Base-by-base conservation (phyloP, 2,329 filamentous ascomycete genomes). In the Alternaria postmessia region DNA sequence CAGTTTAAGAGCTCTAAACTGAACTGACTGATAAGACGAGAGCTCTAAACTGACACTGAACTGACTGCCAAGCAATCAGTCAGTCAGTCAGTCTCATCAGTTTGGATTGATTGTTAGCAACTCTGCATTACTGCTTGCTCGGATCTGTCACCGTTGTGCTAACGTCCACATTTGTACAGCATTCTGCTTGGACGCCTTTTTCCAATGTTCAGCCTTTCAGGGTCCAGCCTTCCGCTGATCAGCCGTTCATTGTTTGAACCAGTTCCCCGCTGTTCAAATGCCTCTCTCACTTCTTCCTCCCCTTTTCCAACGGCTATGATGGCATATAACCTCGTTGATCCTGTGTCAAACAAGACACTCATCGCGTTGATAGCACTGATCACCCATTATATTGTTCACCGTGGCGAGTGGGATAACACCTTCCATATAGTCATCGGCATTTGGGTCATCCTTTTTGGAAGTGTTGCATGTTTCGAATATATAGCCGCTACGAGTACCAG, bases 351-450 rank as follows among this genome's bases (percentile, higher is more conserved):
- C 58, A 71, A 71, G 41, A 51, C 61, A 18, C 28, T 71, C 5
- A 59, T 68, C 14, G 67, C 59, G 18, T 41, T 43, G 8, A 60
- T 75, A 9, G 74, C 68, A 16, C 65, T 76, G 8, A 38, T 61
- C 8, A 70, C 71, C 6, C 73, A 75, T 57, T 57, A 62, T 7
- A 26, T 69, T 6, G 56, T 73, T 14, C 67, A 70, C 36, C 59
- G 55, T 26, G 63, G 60, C n/a, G 71, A 75, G 54, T 74, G 67
- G 66, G 71, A 75, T 34, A 68, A 68, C 18, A 11, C 30, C 3
- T 55, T 66, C 6, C 62, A 71, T 53, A 16, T 61, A 1, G 32
- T 74, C 14, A 24, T 71, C 7, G 42, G 44, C 5, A 28, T 48
- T 5, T 75, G 69, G 67, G 26, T 52, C 8, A 7, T 69, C 12